Percentiles rank a stretch among this genome's conserved stretches.
phyloP scores from a whole-genome alignment of 495 filamentous ascomycete species.

The Aspergillus kassunensis region DNA sequence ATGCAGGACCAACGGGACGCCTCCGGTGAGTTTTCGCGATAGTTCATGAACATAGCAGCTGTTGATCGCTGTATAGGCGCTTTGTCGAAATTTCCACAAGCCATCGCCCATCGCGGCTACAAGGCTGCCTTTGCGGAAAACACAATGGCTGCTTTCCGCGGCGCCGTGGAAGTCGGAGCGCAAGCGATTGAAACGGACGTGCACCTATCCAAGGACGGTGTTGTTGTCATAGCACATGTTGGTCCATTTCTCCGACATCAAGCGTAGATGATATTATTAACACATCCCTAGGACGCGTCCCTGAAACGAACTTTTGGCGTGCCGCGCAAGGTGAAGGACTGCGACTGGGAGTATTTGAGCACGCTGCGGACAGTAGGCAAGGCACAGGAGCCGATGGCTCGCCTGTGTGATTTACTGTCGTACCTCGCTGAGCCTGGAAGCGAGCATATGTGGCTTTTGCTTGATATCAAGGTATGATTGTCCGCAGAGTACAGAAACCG shows the following conservation, averaged over 20 bases:
- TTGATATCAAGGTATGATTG: slow-evolving; percentile 87
- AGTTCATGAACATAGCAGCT: no score
- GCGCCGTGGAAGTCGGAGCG: slow-evolving; percentile 66
- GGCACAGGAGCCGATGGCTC: slow-evolving; percentile 68
- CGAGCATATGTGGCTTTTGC: slow-evolving; percentile 71
- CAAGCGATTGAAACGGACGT: slow-evolving; percentile 87
- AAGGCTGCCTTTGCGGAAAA: slow-evolving; percentile 81
- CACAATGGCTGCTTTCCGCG: slow-evolving; percentile 70
- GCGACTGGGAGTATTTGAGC: slow-evolving; percentile 67
- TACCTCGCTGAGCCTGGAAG: slow-evolving; percentile 58
- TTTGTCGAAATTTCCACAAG: no score
- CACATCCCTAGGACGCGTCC: slow-evolving; percentile 67
- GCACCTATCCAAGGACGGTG: slow-evolving; percentile 74
- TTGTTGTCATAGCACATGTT: slow-evolving; percentile 85
- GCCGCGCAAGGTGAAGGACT: slow-evolving; percentile 66
- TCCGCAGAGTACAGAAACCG: no score
- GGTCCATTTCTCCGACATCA: no score
- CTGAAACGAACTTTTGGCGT: slow-evolving; percentile 77
- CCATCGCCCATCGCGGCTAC: slow-evolving; percentile 84
- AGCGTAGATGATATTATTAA: no score
- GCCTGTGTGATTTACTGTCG: slow-evolving; percentile 69
- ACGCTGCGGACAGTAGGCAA: slow-evolving; percentile 61
- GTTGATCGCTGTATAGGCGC: no score
- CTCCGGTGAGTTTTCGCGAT: no score
- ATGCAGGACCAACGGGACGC: no score